phyloP scores from a whole-genome alignment of 805 yeast species.

The Saccharomycopsis lassenensis region DNA sequence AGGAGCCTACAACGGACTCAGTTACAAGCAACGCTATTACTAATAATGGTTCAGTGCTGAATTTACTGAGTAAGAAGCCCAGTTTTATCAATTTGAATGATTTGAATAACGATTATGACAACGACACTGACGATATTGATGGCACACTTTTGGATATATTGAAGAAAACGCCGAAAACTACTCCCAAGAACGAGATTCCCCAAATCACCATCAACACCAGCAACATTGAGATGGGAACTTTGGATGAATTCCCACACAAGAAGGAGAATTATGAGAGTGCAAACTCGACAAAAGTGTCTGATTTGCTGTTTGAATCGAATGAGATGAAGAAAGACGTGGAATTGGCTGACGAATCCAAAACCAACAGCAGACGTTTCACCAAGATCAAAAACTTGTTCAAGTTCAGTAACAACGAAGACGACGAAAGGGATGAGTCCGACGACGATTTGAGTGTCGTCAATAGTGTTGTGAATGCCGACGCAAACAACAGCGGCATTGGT shows the following conservation, averaged over 20 bases:
- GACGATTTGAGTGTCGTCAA: background rate
- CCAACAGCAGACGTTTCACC: constrained; percentile 22
- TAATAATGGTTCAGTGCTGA: background rate
- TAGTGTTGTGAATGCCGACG: constrained; percentile 5
- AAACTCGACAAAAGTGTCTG: background rate
- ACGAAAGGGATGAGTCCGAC: no score
- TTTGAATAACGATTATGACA: constrained; percentile 2
- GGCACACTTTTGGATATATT: background rate
- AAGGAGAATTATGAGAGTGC: background rate
- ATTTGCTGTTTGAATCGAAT: background rate
- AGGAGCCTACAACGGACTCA: constrained; percentile 2
- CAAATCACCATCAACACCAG: constrained; percentile 2
- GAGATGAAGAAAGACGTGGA: constrained; percentile 22
- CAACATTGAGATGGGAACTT: background rate
- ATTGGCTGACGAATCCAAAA: constrained; percentile 24
- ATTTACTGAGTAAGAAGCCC: constrained; percentile 2
- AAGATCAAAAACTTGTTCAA: constrained; percentile 26
- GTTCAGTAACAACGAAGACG: constrained; percentile 18
- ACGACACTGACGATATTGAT: constrained; percentile 1
- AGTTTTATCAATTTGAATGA: constrained; percentile 2
- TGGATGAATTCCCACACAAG: background rate
- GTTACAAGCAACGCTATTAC: constrained; percentile 3
- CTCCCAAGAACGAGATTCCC: constrained; percentile 7
- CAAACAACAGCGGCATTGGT: constrained; percentile 1
- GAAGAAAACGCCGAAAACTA: constrained; percentile 1